phyloP scores from a whole-genome alignment of 1,139 yeast species.

The Yamadazyma membranifaciens region DNA sequence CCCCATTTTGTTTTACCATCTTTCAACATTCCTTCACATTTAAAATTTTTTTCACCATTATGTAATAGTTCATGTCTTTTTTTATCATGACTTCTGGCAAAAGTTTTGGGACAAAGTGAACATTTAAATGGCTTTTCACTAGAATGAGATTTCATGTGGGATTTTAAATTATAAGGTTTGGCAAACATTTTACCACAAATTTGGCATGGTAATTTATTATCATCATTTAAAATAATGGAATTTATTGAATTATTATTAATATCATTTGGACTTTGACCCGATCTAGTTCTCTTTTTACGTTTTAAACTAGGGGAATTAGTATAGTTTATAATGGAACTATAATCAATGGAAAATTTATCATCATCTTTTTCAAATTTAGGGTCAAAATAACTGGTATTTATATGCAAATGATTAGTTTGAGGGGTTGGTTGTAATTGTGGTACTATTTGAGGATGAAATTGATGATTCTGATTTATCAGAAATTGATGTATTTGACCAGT shows the following conservation, averaged over 20 bases:
- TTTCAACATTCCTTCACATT: slow-evolving; percentile 51
- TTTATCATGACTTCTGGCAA: slow-evolving; percentile 58
- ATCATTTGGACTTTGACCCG: slow-evolving; percentile 1
- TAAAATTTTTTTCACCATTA: slow-evolving; percentile 53
- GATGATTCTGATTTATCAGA: not conserved
- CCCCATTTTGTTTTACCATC: slow-evolving; percentile 59
- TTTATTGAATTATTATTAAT: not conserved
- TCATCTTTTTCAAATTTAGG: slow-evolving; percentile 46
- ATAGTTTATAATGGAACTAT: slow-evolving; percentile 36
- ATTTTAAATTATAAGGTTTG: slow-evolving; percentile 54
- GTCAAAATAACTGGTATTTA: too few relatives aligned
- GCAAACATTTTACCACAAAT: slow-evolving; percentile 51
- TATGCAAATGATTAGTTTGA: too few relatives aligned
- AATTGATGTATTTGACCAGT: not conserved
- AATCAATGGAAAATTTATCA: slow-evolving; percentile 41
- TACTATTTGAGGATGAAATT: not conserved
- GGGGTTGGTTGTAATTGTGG: too few relatives aligned
- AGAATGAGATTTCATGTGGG: slow-evolving; percentile 57
- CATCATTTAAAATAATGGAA: not conserved
- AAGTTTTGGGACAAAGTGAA: slow-evolving; percentile 45
- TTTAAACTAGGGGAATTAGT: slow-evolving; percentile 38
- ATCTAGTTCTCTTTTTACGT: slow-evolving; percentile 27
- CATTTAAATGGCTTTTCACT: slow-evolving; percentile 56
- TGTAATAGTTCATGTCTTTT: slow-evolving; percentile 57
- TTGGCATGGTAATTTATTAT: slow-evolving; percentile 36